phyloP scores from a whole-genome alignment of 345 rosid genomes.

The Linum trigynum region DNA sequence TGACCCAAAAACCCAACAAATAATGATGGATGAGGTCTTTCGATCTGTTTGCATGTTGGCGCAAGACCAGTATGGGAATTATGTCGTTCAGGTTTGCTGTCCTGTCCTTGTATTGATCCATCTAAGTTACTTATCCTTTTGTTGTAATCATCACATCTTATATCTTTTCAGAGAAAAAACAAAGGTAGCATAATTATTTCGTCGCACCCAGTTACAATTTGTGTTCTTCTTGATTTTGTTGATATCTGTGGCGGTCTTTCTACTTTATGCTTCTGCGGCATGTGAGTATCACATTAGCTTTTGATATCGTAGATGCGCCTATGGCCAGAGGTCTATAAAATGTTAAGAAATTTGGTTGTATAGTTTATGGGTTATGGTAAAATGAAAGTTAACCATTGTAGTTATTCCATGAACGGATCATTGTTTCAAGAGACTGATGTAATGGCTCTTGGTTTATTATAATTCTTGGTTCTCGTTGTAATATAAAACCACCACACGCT shows the following conservation, averaged over 20 bases:
- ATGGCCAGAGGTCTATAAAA: too few relatives aligned
- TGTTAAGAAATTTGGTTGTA: too few relatives aligned
- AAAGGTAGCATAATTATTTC: neutral
- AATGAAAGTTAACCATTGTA: too few relatives aligned
- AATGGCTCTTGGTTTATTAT: too few relatives aligned
- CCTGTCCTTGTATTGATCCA: neutral
- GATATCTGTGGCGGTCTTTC: neutral
- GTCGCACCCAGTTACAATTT: neutral
- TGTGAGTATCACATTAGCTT: neutral
- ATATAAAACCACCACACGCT: neutral
- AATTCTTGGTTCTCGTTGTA: neutral
- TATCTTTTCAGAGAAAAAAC: too few relatives aligned
- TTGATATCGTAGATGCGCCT: neutral
- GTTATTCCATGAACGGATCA: neutral
- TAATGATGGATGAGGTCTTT: constrained; percentile 82
- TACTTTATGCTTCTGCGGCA: neutral
- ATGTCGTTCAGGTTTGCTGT: constrained; percentile 85
- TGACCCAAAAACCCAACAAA: constrained; percentile 58
- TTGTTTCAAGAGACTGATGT: too few relatives aligned
- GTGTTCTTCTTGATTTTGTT: neutral
- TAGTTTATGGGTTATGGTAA: too few relatives aligned
- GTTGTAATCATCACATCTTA: too few relatives aligned
- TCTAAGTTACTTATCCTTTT: neutral
- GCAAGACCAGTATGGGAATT: constrained; percentile 95
- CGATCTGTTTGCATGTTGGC: constrained; percentile 82